A percentile compares a stretch with the other conserved stretches of the same genome.
Conservation (phyloP, 257 asterid species). For the Handroanthus guayacan region DNA sequence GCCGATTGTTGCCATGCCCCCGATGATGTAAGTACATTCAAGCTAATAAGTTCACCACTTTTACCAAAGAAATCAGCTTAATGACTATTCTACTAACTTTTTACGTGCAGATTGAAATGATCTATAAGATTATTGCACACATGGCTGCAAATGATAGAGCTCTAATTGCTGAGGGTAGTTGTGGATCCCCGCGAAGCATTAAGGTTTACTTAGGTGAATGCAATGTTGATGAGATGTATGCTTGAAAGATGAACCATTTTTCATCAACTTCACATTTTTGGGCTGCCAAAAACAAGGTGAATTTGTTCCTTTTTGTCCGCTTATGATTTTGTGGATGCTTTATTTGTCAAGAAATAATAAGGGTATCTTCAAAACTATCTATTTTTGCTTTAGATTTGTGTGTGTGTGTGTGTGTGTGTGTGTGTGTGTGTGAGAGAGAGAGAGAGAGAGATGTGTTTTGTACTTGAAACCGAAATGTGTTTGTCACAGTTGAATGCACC, state of each 20-base stretch:
- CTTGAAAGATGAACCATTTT: constrained; percentile 39
- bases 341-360: constrained; percentile 33
- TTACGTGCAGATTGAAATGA: constrained; percentile 99
- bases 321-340: not conserved
- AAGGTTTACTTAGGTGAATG: constrained; percentile 96
- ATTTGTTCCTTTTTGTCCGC: constrained; percentile 12
- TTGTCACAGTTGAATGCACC: not conserved
- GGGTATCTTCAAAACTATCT: not conserved
- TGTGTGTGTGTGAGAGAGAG: no score
- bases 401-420: no score
- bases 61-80: not conserved
- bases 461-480: not conserved
- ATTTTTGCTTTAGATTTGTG: no score
- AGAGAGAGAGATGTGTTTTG: not conserved
- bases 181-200: constrained; percentile 93
- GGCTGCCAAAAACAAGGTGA: constrained; percentile 9
- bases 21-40: constrained; percentile 60
- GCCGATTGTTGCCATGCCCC: constrained; percentile 85
- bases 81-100: no score
- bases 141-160: constrained; percentile 99
- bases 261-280: constrained; percentile 16
- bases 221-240: constrained; percentile 80
- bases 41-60: constrained; percentile 13
- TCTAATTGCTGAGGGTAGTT: constrained; percentile 91
- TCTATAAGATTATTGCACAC: constrained; percentile 89